phyloP scores from a whole-genome alignment of 2,329 filamentous ascomycete species.

The Phialophora chinensis region DNA sequence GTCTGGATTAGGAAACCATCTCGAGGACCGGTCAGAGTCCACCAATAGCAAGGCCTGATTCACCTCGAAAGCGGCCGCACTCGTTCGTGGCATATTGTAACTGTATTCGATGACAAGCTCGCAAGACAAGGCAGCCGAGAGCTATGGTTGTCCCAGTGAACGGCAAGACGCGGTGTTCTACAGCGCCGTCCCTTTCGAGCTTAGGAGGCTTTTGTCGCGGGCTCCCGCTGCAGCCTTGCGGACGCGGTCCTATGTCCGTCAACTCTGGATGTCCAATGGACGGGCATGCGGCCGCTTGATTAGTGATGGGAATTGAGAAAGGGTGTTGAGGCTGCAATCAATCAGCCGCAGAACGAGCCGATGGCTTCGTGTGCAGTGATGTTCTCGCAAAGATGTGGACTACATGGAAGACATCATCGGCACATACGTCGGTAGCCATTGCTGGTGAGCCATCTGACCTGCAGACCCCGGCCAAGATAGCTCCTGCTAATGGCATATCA shows the following conservation, averaged over 20 bases:
- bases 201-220: background rate
- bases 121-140: background rate
- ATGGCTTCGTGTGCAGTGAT: background rate
- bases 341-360: background rate
- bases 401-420: too few relatives aligned
- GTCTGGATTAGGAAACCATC: background rate
- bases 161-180: background rate
- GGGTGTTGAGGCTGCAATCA: background rate
- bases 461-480: background rate
- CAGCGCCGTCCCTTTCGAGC: background rate
- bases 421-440: too few relatives aligned
- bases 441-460: background rate
- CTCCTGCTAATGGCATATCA: background rate
- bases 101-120: background rate
- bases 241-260: background rate
- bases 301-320: background rate
- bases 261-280: too few relatives aligned
- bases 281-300: background rate
- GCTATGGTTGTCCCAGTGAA: background rate
- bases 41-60: background rate
- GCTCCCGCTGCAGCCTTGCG: background rate
- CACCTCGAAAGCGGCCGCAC: conserved; percentile 1
- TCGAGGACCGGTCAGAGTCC: background rate
- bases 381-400: background rate
- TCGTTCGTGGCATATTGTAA: background rate